These are phyloP conservation scores for Nematodospora anomalae DNA, from an alignment of 1,139 yeast genomes.

Conservation along the genomic window DNA sequence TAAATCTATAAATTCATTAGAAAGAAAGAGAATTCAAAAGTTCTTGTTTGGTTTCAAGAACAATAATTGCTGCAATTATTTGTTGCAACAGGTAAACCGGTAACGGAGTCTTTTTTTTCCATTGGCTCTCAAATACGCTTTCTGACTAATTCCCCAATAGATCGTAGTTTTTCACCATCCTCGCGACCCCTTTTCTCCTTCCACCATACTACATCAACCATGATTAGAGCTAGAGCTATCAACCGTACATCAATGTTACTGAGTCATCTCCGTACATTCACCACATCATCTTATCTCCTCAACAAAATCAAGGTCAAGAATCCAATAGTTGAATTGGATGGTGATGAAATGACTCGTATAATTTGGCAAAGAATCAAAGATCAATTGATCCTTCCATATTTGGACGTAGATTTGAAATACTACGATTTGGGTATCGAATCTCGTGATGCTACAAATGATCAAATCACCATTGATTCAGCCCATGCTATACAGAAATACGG, in stretches of 20 bases:
- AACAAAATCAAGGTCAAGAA: conserved; percentile 64
- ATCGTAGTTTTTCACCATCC: too few relatives aligned
- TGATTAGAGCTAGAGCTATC: conserved; percentile 18
- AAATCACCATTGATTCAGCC: conserved; percentile 75
- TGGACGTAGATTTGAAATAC: conserved; percentile 71
- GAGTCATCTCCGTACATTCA: conserved; percentile 22
- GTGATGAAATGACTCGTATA: conserved; percentile 85
- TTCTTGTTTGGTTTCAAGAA: too few relatives aligned
- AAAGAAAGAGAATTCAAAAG: too few relatives aligned
- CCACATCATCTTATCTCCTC: conserved; percentile 22
- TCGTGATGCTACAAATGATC: conserved; percentile 71
- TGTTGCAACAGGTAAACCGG: too few relatives aligned
- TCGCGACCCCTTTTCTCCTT: too few relatives aligned
- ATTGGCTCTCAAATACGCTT: too few relatives aligned
- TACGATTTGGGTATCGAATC: conserved; percentile 72
- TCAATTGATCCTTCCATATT: conserved; percentile 65
- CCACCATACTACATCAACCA: conserved; percentile 5
- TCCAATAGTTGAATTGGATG: conserved; percentile 81
- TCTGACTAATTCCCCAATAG: too few relatives aligned
- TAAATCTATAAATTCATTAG: too few relatives aligned
- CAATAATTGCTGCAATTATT: too few relatives aligned
- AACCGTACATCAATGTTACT: conserved; percentile 14
- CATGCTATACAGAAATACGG: conserved; percentile 73
- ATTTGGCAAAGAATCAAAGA: conserved; percentile 78
- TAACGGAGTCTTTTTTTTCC: too few relatives aligned